These are phyloP conservation scores for Thraustochytrium striatum DNA, from an alignment of 352 stramenopile genomes.

Conservation along the genomic window DNA sequence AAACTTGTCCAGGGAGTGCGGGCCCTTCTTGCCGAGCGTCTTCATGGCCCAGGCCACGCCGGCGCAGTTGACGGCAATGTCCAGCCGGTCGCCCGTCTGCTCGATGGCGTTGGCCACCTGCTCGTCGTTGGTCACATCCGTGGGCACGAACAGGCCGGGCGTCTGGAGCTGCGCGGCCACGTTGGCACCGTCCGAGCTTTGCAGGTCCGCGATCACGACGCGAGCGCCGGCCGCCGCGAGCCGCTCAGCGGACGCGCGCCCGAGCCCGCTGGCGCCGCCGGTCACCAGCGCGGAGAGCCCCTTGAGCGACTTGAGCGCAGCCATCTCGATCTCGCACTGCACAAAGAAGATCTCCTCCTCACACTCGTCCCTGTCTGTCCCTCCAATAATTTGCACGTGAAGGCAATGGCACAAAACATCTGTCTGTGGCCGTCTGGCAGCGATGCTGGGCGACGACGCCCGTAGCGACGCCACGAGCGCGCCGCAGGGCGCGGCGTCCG, in stretches of 20 bases:
- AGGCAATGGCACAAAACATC: no score
- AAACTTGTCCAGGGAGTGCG: constrained; percentile 86
- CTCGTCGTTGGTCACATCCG: constrained; percentile 82
- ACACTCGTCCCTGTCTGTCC: no score
- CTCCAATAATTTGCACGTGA: no score
- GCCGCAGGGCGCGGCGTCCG: no score
- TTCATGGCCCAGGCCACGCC: constrained; percentile 85
- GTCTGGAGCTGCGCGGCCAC: constrained; percentile 66
- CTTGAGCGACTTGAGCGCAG: constrained; percentile 1
- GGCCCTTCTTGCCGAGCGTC: constrained; percentile 82
- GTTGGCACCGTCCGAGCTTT: constrained; percentile 68
- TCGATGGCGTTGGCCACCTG: constrained; percentile 78
- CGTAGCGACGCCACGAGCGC: no score
- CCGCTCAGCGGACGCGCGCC: constrained; percentile 78
- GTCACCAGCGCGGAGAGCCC: constrained; percentile 72
- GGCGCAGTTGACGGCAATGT: constrained; percentile 90
- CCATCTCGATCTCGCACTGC: no score
- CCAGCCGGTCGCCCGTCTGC: constrained; percentile 83
- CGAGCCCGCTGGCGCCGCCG: constrained; percentile 85
- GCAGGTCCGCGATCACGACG: constrained; percentile 86
- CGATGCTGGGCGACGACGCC: no score
- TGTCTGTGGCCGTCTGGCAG: no score
- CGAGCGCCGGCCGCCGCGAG: constrained; percentile 79
- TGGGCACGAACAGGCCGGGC: constrained; percentile 54
- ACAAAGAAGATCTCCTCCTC: no score